Conservation (phyloP, 768 basidiomycete genomes). For the Mycena latifolia region DNA sequence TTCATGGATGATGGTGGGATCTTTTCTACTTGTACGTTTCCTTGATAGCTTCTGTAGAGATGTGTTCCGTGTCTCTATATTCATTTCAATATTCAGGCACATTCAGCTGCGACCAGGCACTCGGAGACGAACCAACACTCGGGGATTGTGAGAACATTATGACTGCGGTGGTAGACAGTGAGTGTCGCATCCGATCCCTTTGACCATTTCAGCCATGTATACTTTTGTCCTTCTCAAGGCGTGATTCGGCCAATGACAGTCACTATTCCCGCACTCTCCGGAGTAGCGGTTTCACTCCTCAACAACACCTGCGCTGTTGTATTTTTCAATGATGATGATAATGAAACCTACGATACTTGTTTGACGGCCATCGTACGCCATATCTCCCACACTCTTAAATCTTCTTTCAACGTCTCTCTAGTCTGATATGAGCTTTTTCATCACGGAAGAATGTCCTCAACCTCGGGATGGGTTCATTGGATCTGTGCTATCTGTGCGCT, state of each 20-base stretch:
- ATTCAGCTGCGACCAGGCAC: conserved; percentile 16
- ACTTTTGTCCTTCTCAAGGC: conserved; percentile 2
- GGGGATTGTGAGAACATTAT: conserved; percentile 11
- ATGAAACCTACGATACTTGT: conserved; percentile 1
- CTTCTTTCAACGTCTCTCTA: neutral
- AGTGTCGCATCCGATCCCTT: neutral
- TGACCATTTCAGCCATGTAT: neutral
- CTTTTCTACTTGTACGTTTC: conserved; percentile 1
- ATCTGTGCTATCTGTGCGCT: conserved; percentile 23
- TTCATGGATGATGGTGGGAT: conserved; percentile 1
- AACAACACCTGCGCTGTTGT: conserved; percentile 26
- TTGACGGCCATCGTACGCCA: conserved; percentile 1
- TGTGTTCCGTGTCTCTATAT: neutral
- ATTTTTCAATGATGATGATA: conserved; percentile 14
- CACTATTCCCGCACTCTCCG: conserved; percentile 2
- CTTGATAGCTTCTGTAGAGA: no score
- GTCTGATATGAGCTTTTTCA: neutral
- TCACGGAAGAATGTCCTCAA: conserved; percentile 6
- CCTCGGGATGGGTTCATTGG: conserved; percentile 16
- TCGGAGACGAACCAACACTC: neutral
- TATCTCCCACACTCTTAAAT: neutral
- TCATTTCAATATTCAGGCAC: neutral
- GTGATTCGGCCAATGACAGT: conserved; percentile 10
- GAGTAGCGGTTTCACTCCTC: conserved; percentile 2
- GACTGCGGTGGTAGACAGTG: conserved; percentile 14